Percentiles rank a stretch among this genome's conserved stretches.
These are phyloP conservation scores for Ploettnerulaceae sp. DNA, from an alignment of 2,329 filamentous ascomycete species.

Conservation along the genomic window DNA sequence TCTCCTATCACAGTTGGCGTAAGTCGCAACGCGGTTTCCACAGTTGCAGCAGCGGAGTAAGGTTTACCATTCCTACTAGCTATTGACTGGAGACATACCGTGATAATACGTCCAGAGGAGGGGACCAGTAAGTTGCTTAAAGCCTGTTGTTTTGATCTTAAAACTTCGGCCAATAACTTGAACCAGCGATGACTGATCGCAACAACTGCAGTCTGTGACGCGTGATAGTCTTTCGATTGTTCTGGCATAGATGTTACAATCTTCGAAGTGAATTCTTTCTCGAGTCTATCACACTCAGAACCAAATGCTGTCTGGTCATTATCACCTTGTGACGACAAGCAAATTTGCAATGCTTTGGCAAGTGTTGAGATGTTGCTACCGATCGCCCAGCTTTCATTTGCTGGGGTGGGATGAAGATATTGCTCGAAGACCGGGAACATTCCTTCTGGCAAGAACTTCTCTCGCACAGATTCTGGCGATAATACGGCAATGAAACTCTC, in stretches of 20 bases:
- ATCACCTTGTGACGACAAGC: slow-evolving; percentile 39
- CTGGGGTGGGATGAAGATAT: slow-evolving; percentile 39
- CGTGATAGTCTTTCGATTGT: slow-evolving; percentile 69
- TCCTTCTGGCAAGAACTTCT: slow-evolving; percentile 43
- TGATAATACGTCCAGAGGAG: slow-evolving; percentile 24
- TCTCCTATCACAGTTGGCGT: slow-evolving; percentile 38
- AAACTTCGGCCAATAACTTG: slow-evolving; percentile 33
- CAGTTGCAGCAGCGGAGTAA: slow-evolving; percentile 55
- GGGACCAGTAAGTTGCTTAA: slow-evolving; percentile 12
- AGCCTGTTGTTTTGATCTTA: slow-evolving; percentile 28
- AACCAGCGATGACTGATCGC: slow-evolving; percentile 66
- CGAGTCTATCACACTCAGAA: slow-evolving; percentile 59
- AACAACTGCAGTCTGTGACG: slow-evolving; percentile 64
- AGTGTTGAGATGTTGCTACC: slow-evolving; percentile 16
- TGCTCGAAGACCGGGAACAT: slow-evolving; percentile 52
- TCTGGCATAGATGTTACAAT: slow-evolving; percentile 76
- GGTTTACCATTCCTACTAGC: slow-evolving; percentile 57
- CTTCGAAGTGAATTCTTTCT: slow-evolving; percentile 55
- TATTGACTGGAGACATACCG: slow-evolving; percentile 43
- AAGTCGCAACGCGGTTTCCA: slow-evolving; percentile 48
- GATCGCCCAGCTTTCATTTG: slow-evolving; percentile 23
- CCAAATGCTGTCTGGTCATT: slow-evolving; percentile 47
- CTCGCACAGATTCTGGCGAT: slow-evolving; percentile 41
- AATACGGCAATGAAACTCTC: slow-evolving; percentile 48
- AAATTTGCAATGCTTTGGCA: slow-evolving; percentile 44